Conservation (phyloP, 768 basidiomycete species). For the Lyophyllum decastes region DNA sequence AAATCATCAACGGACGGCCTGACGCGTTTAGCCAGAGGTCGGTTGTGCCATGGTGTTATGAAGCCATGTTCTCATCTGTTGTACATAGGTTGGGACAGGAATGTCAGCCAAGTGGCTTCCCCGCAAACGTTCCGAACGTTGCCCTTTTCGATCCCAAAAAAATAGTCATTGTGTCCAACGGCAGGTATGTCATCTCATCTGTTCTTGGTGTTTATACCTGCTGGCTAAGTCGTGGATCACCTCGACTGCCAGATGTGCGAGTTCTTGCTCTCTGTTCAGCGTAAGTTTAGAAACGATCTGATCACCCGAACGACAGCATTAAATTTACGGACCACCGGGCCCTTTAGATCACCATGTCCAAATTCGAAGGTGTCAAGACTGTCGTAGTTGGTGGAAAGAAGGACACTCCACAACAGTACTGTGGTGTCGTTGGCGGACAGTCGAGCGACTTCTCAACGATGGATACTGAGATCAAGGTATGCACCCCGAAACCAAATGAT, state of each 20-base stretch:
- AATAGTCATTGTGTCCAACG: slow-evolving; percentile 58
- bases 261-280: slow-evolving; percentile 49
- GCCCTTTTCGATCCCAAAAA: slow-evolving; percentile 51
- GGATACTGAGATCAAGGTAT: slow-evolving; percentile 58
- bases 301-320: neutral
- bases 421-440: slow-evolving; percentile 65
- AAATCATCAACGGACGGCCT: slow-evolving; percentile 45
- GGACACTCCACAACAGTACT: slow-evolving; percentile 52
- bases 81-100: slow-evolving; percentile 43
- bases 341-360: slow-evolving; percentile 60
- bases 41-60: neutral
- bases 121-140: slow-evolving; percentile 35
- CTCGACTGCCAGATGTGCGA: slow-evolving; percentile 38
- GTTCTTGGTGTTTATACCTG: neutral
- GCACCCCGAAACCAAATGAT: neutral
- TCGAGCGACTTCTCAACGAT: slow-evolving; percentile 58
- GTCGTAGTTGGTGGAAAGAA: slow-evolving; percentile 59
- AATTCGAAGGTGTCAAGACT: slow-evolving; percentile 55
- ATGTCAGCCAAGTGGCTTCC: slow-evolving; percentile 35
- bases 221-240: neutral
- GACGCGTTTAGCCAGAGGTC: slow-evolving; percentile 56
- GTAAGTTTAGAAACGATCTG: slow-evolving; percentile 24
- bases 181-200: slow-evolving; percentile 31
- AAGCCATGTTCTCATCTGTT: neutral
- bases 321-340: neutral